phyloP scores from a whole-genome alignment of 78 protist genomes.

The Chrysochromulina tobinii region DNA sequence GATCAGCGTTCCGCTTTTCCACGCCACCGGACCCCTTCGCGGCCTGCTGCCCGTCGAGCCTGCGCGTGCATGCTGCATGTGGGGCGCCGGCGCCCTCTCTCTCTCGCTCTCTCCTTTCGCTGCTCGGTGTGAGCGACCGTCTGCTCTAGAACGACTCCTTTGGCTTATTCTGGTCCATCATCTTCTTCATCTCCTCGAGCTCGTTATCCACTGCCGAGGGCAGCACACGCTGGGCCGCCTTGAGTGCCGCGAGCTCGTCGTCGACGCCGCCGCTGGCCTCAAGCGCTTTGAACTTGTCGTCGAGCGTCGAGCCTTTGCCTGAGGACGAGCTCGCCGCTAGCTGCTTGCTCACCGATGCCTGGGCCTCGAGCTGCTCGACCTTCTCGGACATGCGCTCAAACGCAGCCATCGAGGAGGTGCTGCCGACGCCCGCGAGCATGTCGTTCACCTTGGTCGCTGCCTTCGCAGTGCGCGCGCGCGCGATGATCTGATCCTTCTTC shows the following conservation, averaged over 20 bases:
- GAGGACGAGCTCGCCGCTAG: not conserved
- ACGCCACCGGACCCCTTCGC: too few species aligned
- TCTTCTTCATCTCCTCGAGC: too few species aligned
- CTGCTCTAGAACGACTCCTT: too few species aligned
- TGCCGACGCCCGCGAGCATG: slow-evolving; percentile 1
- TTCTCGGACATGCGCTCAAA: slow-evolving; percentile 9
- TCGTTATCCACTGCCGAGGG: not conserved
- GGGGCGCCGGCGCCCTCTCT: too few species aligned
- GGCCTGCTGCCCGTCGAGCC: too few species aligned
- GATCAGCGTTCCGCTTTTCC: too few species aligned
- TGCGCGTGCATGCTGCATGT: too few species aligned
- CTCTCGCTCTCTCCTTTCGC: too few species aligned
- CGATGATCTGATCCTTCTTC: slow-evolving; percentile 10
- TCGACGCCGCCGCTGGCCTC: not conserved
- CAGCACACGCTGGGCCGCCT: not conserved
- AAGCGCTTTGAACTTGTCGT: not conserved
- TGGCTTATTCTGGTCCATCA: too few species aligned
- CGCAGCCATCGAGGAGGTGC: not conserved
- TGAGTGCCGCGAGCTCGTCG: not conserved
- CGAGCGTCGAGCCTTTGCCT: not conserved
- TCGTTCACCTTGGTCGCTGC: slow-evolving; percentile 7
- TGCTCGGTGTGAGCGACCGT: too few species aligned
- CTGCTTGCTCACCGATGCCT: not conserved
- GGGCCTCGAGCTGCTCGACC: slow-evolving; percentile 13
- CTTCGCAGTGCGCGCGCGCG: slow-evolving; percentile 33